Conservation (phyloP, 2,329 filamentous ascomycete genomes). For the Aspergillus viridinutans region DNA sequence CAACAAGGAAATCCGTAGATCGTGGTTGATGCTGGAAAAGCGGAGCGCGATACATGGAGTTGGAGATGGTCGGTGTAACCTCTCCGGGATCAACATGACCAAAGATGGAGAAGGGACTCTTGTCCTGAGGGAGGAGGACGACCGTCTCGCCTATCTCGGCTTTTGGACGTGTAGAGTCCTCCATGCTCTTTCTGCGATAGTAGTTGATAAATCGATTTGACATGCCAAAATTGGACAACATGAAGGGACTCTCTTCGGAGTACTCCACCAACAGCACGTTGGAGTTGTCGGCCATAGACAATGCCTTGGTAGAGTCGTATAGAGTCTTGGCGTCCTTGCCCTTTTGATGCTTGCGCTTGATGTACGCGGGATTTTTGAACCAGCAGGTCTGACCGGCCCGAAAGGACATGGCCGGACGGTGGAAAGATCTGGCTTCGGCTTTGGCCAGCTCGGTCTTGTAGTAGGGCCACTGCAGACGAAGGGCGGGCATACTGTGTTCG, state of each 20-base stretch:
- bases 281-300: constrained; percentile 85
- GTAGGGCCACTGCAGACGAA: constrained; percentile 91
- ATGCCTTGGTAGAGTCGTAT: constrained; percentile 73
- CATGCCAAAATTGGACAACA: constrained; percentile 97
- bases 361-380: constrained; percentile 66
- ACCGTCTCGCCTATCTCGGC: constrained; percentile 82
- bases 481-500: constrained; percentile 87
- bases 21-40: constrained; percentile 82
- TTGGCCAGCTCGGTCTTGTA: constrained; percentile 79
- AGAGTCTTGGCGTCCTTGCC: constrained; percentile 73
- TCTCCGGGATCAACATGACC: constrained; percentile 89
- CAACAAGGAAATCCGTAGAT: constrained; percentile 78
- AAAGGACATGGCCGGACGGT: constrained; percentile 74
- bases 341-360: constrained; percentile 80
- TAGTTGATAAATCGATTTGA: constrained; percentile 95
- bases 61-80: constrained; percentile 84
- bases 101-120: constrained; percentile 93
- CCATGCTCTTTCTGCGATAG: constrained; percentile 77
- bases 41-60: constrained; percentile 90
- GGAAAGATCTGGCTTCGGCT: constrained; percentile 73
- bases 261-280: constrained; percentile 88
- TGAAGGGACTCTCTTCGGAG: constrained; percentile 85
- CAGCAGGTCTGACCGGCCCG: constrained; percentile 65
- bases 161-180: constrained; percentile 73
- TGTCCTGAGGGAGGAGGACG: constrained; percentile 85